Evolutionary conservation across 257 asterid genomes (phyloP), one percentile per base, ranked within the genome.

Genomic region (Prunella vulgaris): DNA sequence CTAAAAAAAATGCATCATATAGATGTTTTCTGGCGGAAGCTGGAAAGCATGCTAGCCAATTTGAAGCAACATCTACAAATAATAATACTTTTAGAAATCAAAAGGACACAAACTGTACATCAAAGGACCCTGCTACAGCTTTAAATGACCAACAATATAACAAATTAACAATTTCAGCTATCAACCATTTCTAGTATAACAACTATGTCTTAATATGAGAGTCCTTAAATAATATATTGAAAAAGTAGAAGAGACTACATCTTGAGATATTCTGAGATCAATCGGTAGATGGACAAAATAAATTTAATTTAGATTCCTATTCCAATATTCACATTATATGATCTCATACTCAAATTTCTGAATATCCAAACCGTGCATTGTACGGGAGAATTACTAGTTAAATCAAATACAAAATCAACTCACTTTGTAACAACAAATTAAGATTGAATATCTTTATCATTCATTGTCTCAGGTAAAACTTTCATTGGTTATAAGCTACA

Each of bases 1-100:
- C 81, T 75, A 84, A 64, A 59, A 90, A 93, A 83, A 90, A 90
- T 56, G 83, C 84, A 82, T 94, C 96, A 78, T 86, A 94, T 44
- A 84, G 83, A 60, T 70, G 84, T 77, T 89, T 86, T 79, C 91
- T 87, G 1, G 89, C 91, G 64, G 96, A 86, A 66, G 88, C 86
- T 17, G 99, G 95, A 82, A 94, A 84, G 76, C 95, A 90, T 60
- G 96, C 77, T 28, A 93, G 88, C 97, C 99, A 90, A 80, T 81
- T 78, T 67, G 84, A 79, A 77, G 96, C 86, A 81, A 93, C 84
- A 86, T 88, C 97, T 93, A 63, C 74, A 76, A 33, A 66, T 56
- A 57, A 76, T 66, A 33, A 22, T 62, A 61, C 75, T 37, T 68
- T 76, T 64, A 68, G 61, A 66, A 66, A 68, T 66, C 15, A 57